Conservation (phyloP, 1,284 basidiomycete species). For the Rhodotorula sp. region DNA sequence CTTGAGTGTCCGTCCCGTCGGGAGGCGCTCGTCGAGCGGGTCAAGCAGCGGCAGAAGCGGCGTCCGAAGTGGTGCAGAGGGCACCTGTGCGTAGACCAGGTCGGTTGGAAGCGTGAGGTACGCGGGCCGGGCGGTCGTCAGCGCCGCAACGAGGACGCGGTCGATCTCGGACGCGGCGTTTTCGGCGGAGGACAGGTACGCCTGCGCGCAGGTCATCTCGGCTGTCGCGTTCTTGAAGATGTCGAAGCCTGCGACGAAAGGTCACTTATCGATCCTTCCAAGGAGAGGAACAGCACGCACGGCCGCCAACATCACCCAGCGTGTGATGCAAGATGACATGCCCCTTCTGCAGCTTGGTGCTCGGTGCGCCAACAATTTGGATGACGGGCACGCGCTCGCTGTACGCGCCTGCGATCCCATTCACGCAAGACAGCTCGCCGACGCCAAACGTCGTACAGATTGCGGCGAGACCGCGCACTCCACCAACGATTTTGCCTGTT, state of each 20-base stretch:
- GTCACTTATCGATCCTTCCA: not conserved
- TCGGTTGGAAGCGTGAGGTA: slow-evolving; percentile 88
- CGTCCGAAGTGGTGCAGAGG: slow-evolving; percentile 62
- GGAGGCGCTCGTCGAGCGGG: slow-evolving; percentile 7
- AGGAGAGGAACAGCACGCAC: slow-evolving; percentile 47
- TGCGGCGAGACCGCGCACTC: slow-evolving; percentile 26
- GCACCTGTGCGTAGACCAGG: slow-evolving; percentile 56
- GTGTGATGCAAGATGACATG: slow-evolving; percentile 56
- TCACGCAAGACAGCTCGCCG: slow-evolving; percentile 80
- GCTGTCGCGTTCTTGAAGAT: slow-evolving; percentile 75
- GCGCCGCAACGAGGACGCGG: slow-evolving; percentile 70
- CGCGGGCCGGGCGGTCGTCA: slow-evolving; percentile 71
- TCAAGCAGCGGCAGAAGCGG: slow-evolving; percentile 55
- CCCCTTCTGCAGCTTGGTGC: slow-evolving; percentile 66
- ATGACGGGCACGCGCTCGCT: slow-evolving; percentile 89
- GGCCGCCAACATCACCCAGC: slow-evolving; percentile 67
- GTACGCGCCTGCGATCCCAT: slow-evolving; percentile 59
- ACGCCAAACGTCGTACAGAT: slow-evolving; percentile 74
- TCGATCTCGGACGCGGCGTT: slow-evolving; percentile 74
- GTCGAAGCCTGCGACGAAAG: slow-evolving; percentile 55
- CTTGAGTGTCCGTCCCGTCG: slow-evolving; percentile 17
- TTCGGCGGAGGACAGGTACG: slow-evolving; percentile 59
- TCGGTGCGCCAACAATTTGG: slow-evolving; percentile 86
- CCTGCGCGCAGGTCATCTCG: slow-evolving; percentile 73
- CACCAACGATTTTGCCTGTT: slow-evolving; percentile 9